Base-by-base conservation (phyloP, 1,284 basidiomycete genomes). In the Trichosporon faecale region DNA sequence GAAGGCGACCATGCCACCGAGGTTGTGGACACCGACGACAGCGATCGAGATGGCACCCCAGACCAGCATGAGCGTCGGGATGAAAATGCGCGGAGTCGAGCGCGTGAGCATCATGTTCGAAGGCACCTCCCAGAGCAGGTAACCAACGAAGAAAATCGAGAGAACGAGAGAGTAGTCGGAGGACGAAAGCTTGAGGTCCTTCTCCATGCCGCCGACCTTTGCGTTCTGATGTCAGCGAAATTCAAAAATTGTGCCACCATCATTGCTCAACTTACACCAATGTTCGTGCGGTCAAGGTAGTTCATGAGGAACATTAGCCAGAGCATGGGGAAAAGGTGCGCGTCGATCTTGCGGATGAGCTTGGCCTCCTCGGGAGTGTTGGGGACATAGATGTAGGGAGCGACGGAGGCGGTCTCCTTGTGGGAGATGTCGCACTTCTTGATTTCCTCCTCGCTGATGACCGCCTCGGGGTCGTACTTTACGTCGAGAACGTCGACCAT, bases 161-260 rank as follows among this genome's bases (percentile, higher is more conserved):
- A 83, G 74, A 12, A 80, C 77, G n/a, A 84, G 77, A 5, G 82
- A 77, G 65, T 81, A 78, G 64, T 80, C 78, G 3, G 75, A 74
- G 14, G 80, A 80, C 11, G 74, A 72, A n/a, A 85, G 75, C 14
- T 75, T 68, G 8, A 85, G 78, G 37, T 79, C 76, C 1, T 23
- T 67, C 61, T 80, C 68, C 83, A 85, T 84, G 3, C 84, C 84
- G 12, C 81, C 83, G 8, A 79, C 75, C 57, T 82, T 77, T n/a
- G 84, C 84, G 67, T 84, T 84, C 73, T 65, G 25, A 31, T 16
- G 64, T 65, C 44, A 65, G 64, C 33, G n/a, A n/a, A 16, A 9
- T 18, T 8, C 11, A 37, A 33, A 33, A 33, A 23, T 37, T 37
- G 1, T 0, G 14, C 23, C n/a, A 16, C 21, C 31, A 4, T 3